Conservation (phyloP, 176 grass and related monocot species). For the Themeda triandra region DNA sequence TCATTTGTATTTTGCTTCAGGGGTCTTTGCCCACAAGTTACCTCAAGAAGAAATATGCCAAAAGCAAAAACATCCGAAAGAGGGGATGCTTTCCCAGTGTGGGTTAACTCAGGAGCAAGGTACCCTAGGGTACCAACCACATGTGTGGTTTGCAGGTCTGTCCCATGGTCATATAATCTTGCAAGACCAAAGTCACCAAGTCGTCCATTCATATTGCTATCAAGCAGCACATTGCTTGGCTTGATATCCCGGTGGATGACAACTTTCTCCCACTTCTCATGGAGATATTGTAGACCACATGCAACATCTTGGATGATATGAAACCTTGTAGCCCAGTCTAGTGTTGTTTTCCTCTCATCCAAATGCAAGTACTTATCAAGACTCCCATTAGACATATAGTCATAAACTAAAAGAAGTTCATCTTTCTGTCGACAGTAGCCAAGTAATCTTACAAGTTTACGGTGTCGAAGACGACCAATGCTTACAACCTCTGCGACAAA, state of each 20-base stretch:
- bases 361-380: background rate
- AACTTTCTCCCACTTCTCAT: slow-evolving; percentile 2
- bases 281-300: background rate
- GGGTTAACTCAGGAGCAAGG: slow-evolving; percentile 36
- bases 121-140: slow-evolving; percentile 28
- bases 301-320: background rate
- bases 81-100: too few relatives aligned
- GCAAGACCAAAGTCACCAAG: slow-evolving; percentile 23
- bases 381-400: slow-evolving; percentile 17
- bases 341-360: background rate
- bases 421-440: background rate
- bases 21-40: too few relatives aligned
- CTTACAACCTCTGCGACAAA: background rate
- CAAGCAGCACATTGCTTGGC: background rate
- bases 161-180: slow-evolving; percentile 22
- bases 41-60: too few relatives aligned
- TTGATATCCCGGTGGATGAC: background rate
- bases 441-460: background rate
- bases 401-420: slow-evolving; percentile 15
- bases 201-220: slow-evolving; percentile 8
- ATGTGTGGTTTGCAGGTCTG: background rate
- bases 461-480: background rate
- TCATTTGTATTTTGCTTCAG: too few relatives aligned
- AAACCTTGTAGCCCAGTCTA: background rate
- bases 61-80: too few relatives aligned